phyloP scores from a whole-genome alignment of 2,329 filamentous ascomycete species.

The Metarhizium guizhouense region DNA sequence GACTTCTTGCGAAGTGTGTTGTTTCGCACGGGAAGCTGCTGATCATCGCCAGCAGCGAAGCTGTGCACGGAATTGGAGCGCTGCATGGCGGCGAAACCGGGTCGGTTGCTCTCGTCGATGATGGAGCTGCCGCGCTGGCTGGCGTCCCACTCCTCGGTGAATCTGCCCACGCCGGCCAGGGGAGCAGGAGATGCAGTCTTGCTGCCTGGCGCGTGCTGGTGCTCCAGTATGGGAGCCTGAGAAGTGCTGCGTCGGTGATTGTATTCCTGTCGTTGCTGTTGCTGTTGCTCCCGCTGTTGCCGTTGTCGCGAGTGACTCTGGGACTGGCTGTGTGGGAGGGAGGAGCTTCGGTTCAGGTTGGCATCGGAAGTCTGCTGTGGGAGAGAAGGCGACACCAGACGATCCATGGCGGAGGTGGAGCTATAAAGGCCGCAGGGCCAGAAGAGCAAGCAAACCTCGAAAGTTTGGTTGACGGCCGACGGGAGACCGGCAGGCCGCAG shows the following conservation, averaged over 20 bases:
- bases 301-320: constrained; percentile 8
- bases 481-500: neutral
- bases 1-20: constrained; percentile 86
- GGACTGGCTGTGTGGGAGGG: constrained; percentile 1
- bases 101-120: constrained; percentile 34
- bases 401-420: constrained; percentile 24
- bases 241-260: constrained; percentile 1
- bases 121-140: constrained; percentile 59
- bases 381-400: constrained; percentile 7
- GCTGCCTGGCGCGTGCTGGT: constrained; percentile 7
- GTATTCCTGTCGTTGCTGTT: constrained; percentile 8
- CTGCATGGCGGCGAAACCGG: constrained; percentile 33
- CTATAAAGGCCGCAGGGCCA: constrained; percentile 1
- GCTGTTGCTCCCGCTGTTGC: constrained; percentile 2
- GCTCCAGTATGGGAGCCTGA: constrained; percentile 12
- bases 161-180: constrained; percentile 32
- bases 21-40: constrained; percentile 33
- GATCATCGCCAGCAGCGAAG: constrained; percentile 37
- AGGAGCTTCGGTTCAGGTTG: constrained; percentile 6
- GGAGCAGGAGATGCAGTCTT: neutral
- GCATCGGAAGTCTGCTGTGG: constrained; percentile 9
- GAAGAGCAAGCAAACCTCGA: neutral
- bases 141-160: constrained; percentile 65
- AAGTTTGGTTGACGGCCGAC: neutral
- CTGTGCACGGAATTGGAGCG: constrained; percentile 53